phyloP scores from a whole-genome alignment of 306 rosid species.

The Crotalaria pallida region DNA sequence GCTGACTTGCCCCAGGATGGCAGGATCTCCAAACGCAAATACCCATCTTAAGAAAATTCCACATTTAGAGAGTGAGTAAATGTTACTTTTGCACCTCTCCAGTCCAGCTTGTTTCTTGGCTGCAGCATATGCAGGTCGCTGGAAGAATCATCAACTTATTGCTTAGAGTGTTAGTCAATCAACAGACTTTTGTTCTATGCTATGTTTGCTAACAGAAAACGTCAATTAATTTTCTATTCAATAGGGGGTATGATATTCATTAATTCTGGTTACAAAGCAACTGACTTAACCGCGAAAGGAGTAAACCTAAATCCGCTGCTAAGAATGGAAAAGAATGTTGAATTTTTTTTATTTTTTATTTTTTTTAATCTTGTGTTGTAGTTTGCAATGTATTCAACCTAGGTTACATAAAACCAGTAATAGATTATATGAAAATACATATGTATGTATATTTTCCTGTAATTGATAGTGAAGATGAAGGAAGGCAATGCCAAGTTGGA shows the following conservation, averaged over 20 bases:
- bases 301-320: not conserved
- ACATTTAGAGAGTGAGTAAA: not conserved
- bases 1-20: slow-evolving; percentile 13
- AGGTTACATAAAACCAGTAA: not conserved
- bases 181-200: not conserved
- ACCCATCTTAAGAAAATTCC: not conserved
- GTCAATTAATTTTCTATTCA: not conserved
- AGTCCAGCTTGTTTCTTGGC: not conserved
- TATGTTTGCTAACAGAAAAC: not conserved
- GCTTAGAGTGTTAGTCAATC: not conserved
- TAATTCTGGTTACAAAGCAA: not conserved
- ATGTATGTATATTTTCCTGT: not conserved
- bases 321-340: not conserved
- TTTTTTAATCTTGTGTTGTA: not conserved
- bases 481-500: slow-evolving; percentile 5
- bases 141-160: slow-evolving; percentile 7
- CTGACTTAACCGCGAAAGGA: not conserved
- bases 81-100: not conserved
- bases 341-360: not conserved
- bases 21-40: too few species aligned
- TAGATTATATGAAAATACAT: not conserved
- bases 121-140: slow-evolving; percentile 4
- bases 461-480: slow-evolving; percentile 3
- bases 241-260: not conserved
- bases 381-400: not conserved